Evolutionary conservation across 2,329 filamentous ascomycete genomes (phyloP).

Genomic region (Decorospora gaudefroyi): DNA sequence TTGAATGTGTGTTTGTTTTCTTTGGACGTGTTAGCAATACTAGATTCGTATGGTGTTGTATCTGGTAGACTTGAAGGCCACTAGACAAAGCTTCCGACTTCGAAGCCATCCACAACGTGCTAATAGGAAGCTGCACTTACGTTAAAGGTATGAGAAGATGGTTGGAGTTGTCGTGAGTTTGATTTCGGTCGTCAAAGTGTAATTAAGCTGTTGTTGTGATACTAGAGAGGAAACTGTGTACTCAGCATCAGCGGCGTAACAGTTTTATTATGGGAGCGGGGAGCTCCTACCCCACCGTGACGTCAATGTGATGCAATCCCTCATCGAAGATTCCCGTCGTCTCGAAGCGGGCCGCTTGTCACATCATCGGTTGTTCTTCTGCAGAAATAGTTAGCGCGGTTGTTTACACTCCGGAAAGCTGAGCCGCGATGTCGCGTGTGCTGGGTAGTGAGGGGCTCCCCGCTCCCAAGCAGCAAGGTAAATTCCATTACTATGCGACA

Average conservation of each 20-base stretch:
- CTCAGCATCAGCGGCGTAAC: conserved; percentile 7
- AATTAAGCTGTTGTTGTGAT: conserved; percentile 7
- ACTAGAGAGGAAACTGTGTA: conserved; percentile 2
- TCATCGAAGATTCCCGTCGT: conserved; percentile 14
- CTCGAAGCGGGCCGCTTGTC: conserved; percentile 9
- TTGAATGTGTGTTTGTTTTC: conserved; percentile 13
- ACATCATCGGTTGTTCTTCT: conserved; percentile 11
- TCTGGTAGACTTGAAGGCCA: too few species aligned
- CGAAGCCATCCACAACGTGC: not conserved
- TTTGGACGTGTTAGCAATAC: not conserved
- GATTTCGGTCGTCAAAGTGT: not conserved
- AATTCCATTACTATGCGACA: too few species aligned
- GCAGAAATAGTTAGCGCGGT: conserved; percentile 12
- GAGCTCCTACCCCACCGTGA: conserved; percentile 21
- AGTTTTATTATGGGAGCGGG: conserved; percentile 19
- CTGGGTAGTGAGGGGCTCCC: not conserved
- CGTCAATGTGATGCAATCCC: conserved; percentile 20
- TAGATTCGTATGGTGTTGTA: too few species aligned
- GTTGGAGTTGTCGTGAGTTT: not conserved
- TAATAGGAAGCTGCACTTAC: conserved; percentile 10
- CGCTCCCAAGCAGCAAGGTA: not conserved
- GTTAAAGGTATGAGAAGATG: conserved; percentile 9
- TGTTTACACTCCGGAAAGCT: conserved; percentile 8
- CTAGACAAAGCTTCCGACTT: not conserved
- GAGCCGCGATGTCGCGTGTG: conserved; percentile 15